Conservation (phyloP, 192 early-diverging fungal genomes). For the Geranomyces michiganensis region DNA sequence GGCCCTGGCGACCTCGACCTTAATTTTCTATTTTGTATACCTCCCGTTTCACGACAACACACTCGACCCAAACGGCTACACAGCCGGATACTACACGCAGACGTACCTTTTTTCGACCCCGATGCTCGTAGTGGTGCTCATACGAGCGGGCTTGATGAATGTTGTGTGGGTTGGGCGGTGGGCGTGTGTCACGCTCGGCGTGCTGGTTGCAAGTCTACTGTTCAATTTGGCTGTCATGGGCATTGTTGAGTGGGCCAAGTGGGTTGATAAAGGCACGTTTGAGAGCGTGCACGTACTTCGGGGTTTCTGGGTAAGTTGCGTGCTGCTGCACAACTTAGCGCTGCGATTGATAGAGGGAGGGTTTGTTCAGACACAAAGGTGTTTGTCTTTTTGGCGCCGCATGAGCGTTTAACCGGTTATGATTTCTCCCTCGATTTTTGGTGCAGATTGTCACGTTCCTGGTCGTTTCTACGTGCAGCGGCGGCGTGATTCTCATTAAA, state of each 20-base stretch:
- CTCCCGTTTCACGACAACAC: constrained; percentile 40
- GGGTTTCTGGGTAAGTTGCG: constrained; percentile 37
- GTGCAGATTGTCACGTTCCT: constrained; percentile 18
- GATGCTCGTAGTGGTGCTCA: constrained; percentile 48
- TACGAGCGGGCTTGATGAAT: constrained; percentile 36
- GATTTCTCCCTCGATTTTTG: constrained; percentile 33
- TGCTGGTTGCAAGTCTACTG: constrained; percentile 26
- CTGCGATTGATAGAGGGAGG: neutral
- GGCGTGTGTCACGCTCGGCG: constrained; percentile 35
- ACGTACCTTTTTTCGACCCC: constrained; percentile 50
- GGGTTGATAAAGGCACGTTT: constrained; percentile 33
- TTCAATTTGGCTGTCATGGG: constrained; percentile 41
- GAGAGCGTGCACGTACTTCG: constrained; percentile 39
- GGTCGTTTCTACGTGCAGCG: constrained; percentile 1
- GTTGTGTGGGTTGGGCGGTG: constrained; percentile 39
- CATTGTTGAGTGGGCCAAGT: constrained; percentile 37
- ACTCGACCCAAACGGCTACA: constrained; percentile 32
- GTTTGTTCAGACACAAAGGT: no score
- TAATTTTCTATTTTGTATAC: constrained; percentile 44
- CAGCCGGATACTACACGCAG: constrained; percentile 51
- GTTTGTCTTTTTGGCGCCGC: no score
- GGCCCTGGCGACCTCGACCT: neutral
- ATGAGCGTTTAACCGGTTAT: no score
- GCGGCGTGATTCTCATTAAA: constrained; percentile 4
- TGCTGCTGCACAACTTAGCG: constrained; percentile 23